Evolutionary conservation across 768 basidiomycete genomes (phyloP).

Genomic region (Sarcodon sp.): DNA sequence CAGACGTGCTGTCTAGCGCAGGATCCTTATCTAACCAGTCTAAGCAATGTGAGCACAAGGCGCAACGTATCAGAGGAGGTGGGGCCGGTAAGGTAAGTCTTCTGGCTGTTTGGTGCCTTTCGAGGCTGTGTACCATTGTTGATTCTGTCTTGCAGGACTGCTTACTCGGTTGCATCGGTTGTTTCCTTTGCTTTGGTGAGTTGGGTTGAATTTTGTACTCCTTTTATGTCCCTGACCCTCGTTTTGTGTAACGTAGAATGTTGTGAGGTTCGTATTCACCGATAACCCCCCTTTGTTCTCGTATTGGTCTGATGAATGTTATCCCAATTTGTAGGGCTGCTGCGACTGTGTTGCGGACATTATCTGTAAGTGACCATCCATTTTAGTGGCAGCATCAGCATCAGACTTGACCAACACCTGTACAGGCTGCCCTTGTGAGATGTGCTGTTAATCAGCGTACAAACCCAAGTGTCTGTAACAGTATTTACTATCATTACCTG

Average conservation of each 20-base stretch:
- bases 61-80: conserved; percentile 55
- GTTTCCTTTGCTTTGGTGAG: conserved; percentile 68
- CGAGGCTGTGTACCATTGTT: neutral
- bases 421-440: conserved; percentile 69
- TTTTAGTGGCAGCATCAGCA: neutral
- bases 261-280: conserved; percentile 40
- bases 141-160: conserved; percentile 36
- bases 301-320: neutral
- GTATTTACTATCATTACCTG: neutral
- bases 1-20: conserved; percentile 12
- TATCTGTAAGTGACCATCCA: conserved; percentile 35
- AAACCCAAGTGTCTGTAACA: neutral
- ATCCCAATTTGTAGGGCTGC: conserved; percentile 33
- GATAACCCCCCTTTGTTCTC: neutral
- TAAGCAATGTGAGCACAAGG: conserved; percentile 28
- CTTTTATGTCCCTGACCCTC: neutral
- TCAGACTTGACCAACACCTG: conserved; percentile 2
- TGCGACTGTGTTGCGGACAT: conserved; percentile 64
- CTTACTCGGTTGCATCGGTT: conserved; percentile 44
- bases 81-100: conserved; percentile 48
- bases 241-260: conserved; percentile 30
- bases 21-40: conserved; percentile 14
- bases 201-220: conserved; percentile 1
- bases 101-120: neutral
- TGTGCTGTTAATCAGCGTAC: conserved; percentile 41